phyloP scores from a whole-genome alignment of 106 monocot species.

The Acorus gramineus region DNA sequence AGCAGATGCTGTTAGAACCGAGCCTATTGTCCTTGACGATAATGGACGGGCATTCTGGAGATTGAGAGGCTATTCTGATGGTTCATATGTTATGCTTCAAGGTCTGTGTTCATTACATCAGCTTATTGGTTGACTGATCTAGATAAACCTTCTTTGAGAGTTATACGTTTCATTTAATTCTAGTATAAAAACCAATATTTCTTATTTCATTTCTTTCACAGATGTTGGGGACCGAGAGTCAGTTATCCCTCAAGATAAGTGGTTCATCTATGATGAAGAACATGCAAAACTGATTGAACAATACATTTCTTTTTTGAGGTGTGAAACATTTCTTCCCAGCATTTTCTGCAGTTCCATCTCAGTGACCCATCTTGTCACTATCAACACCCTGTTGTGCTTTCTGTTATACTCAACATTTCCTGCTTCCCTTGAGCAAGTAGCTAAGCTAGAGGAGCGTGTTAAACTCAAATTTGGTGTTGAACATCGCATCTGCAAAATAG shows the following conservation, averaged over 20 bases:
- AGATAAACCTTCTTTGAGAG: background rate
- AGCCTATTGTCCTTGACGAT: slow-evolving; percentile 24
- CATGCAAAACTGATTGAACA: slow-evolving; percentile 21
- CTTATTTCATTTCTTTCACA: background rate
- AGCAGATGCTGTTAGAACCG: slow-evolving; percentile 31
- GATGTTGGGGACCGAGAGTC: slow-evolving; percentile 25
- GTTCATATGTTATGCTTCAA: slow-evolving; percentile 35
- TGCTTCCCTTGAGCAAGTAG: too few species aligned
- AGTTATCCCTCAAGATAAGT: slow-evolving; percentile 24
- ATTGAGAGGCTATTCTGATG: slow-evolving; percentile 12
- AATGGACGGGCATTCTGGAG: slow-evolving; percentile 34
- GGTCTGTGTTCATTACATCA: slow-evolving; percentile 16
- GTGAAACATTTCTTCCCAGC: too few species aligned
- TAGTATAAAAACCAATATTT: too few species aligned
- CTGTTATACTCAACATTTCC: too few species aligned
- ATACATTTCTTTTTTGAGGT: slow-evolving; percentile 36
- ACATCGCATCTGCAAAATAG: too few species aligned
- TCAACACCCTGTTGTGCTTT: too few species aligned
- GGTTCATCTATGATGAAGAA: slow-evolving; percentile 37
- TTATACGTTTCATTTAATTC: background rate
- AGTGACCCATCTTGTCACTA: too few species aligned
- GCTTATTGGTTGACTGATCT: background rate
- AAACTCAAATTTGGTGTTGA: too few species aligned
- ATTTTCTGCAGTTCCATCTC: too few species aligned
- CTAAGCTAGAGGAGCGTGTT: too few species aligned